Percentiles rank a stretch among this genome's conserved stretches.
phyloP scores from a whole-genome alignment of 331 rosid species.

The Arachis monticola region DNA sequence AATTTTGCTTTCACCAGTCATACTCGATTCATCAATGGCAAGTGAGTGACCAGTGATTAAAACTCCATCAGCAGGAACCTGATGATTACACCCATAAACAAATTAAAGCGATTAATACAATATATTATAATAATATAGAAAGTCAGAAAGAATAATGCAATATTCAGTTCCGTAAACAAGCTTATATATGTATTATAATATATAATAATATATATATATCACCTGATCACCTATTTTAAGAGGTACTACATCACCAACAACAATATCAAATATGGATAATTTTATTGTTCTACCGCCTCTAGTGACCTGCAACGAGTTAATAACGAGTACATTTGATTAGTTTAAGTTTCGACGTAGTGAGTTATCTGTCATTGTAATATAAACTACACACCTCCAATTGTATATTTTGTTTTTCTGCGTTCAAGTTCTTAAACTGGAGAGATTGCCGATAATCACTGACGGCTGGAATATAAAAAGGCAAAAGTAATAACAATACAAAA shows the following conservation, averaged over 20 bases:
- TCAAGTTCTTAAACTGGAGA: constrained; percentile 89
- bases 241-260: constrained; percentile 53
- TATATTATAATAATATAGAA: not conserved
- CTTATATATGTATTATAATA: not conserved
- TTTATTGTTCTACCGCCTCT: constrained; percentile 56
- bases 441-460: constrained; percentile 94
- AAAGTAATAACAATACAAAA: constrained; percentile 11
- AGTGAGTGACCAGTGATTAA: constrained; percentile 83
- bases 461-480: constrained; percentile 56
- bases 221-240: constrained; percentile 59
- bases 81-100: constrained; percentile 37
- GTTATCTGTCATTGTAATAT: constrained; percentile 10
- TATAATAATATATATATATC: constrained; percentile 7
- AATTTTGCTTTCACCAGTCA: constrained; percentile 98
- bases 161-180: constrained; percentile 17
- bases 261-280: constrained; percentile 52
- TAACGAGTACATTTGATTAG: constrained; percentile 15
- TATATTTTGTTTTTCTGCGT: constrained; percentile 82
- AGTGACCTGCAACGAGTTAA: constrained; percentile 43
- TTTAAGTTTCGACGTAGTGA: constrained; percentile 35
- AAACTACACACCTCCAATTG: constrained; percentile 73
- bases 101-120: not conserved
- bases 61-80: constrained; percentile 96
- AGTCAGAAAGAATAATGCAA: constrained; percentile 3
- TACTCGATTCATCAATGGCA: constrained; percentile 94